A percentile compares a stretch with the other conserved stretches of the same genome.
Conservation (phyloP, 106 monocot genomes). For the Acanthochlamys bracteata region DNA sequence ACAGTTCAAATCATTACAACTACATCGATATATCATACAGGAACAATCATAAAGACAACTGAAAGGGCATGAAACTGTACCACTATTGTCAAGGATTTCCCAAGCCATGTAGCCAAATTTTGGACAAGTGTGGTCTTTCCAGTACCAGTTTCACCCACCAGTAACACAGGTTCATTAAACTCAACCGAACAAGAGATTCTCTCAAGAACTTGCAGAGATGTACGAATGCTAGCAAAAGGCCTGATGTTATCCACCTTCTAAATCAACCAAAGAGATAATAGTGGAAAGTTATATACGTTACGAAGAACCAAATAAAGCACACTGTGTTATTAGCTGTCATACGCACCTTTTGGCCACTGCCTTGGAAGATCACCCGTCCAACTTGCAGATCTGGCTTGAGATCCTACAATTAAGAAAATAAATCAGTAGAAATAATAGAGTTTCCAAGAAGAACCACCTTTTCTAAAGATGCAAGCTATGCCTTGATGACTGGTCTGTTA, state of each 20-base stretch:
- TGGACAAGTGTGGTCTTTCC: slow-evolving; percentile 97
- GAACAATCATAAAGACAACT: background rate
- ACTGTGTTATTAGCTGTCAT: background rate
- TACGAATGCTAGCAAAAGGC: slow-evolving; percentile 59
- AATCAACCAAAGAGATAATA: slow-evolving; percentile 4
- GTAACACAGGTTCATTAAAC: slow-evolving; percentile 80
- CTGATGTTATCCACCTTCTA: slow-evolving; percentile 25
- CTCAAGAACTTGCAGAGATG: slow-evolving; percentile 60
- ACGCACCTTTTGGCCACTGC: slow-evolving; percentile 22
- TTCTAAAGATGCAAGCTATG: slow-evolving; percentile 6
- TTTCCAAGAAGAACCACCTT: background rate
- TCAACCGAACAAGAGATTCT: slow-evolving; percentile 75
- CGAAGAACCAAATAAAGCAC: too few relatives aligned
- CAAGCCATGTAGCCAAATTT: slow-evolving; percentile 75
- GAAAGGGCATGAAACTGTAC: slow-evolving; percentile 20
- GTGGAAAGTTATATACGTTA: too few relatives aligned
- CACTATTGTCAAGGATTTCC: slow-evolving; percentile 60
- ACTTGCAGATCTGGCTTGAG: slow-evolving; percentile 35
- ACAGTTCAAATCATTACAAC: slow-evolving; percentile 8
- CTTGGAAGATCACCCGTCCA: slow-evolving; percentile 48
- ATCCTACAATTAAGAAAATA: slow-evolving; percentile 22
- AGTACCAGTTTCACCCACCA: slow-evolving; percentile 98
- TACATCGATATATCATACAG: slow-evolving; percentile 1
- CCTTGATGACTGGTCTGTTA: slow-evolving; percentile 66
- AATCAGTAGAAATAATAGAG: background rate